Evolutionary conservation across 2,329 filamentous ascomycete genomes (phyloP).

Genomic region (Aspergillus arachidicola): DNA sequence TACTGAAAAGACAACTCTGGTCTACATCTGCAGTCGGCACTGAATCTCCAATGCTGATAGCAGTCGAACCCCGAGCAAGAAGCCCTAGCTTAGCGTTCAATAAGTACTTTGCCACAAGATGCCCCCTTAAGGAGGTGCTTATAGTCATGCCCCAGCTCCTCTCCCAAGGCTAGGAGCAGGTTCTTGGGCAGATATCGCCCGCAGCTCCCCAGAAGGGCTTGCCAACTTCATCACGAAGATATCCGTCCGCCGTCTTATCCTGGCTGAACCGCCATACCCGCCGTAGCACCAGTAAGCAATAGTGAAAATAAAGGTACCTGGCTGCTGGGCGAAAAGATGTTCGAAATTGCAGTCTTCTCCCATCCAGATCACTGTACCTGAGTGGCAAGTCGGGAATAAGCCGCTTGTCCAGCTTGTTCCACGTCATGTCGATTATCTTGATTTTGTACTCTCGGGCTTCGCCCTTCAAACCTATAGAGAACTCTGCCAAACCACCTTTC

Average conservation of each 20-base stretch:
- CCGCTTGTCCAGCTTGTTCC: no score
- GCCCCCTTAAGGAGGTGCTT: neutral
- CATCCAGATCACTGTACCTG: slow-evolving; percentile 1
- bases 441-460: no score
- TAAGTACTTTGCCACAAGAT: neutral
- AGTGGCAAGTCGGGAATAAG: no score
- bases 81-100: no score
- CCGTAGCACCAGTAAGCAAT: slow-evolving; percentile 21
- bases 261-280: slow-evolving; percentile 9
- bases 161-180: slow-evolving; percentile 15
- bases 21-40: no score
- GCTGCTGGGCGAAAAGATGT: slow-evolving; percentile 16
- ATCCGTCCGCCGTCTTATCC: neutral
- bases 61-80: no score
- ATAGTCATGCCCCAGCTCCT: slow-evolving; percentile 14
- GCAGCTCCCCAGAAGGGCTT: slow-evolving; percentile 20
- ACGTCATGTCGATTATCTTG: no score
- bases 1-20: no score
- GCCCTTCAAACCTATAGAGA: no score
- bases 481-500: no score
- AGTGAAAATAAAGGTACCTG: slow-evolving; percentile 26
- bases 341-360: slow-evolving; percentile 14
- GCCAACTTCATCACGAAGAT: slow-evolving; percentile 6
- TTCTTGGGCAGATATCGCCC: slow-evolving; percentile 16
- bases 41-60: no score